Conservation (phyloP, 2,329 filamentous ascomycete genomes). For the Diaporthe vaccinii region DNA sequence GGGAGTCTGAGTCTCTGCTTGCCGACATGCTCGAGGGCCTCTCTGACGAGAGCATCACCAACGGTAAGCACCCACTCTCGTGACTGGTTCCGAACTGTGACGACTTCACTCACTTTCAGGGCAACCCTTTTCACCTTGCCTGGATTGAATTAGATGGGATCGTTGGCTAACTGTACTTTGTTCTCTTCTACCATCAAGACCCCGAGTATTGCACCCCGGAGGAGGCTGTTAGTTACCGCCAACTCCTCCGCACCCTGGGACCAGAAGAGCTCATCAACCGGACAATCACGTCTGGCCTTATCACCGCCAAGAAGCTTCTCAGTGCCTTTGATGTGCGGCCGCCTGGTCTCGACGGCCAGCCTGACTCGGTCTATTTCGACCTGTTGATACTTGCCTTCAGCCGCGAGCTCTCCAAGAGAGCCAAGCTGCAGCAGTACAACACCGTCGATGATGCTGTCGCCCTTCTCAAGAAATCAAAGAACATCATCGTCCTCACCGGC, state of each 20-base stretch:
- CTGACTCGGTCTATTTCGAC: constrained; percentile 82
- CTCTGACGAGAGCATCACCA: constrained; percentile 61
- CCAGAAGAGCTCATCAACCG: constrained; percentile 81
- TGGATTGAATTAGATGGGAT: background rate
- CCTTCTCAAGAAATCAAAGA: constrained; percentile 79
- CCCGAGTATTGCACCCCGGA: constrained; percentile 73
- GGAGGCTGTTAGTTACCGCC: constrained; percentile 77
- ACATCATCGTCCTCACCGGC: constrained; percentile 94
- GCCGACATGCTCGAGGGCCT: constrained; percentile 73
- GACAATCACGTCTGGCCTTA: constrained; percentile 76
- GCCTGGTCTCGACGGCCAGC: constrained; percentile 76
- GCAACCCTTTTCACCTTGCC: constrained; percentile 24
- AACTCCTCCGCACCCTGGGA: constrained; percentile 81
- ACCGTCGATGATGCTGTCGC: constrained; percentile 87
- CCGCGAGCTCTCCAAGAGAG: constrained; percentile 84
- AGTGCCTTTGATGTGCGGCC: constrained; percentile 87
- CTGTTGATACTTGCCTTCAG: constrained; percentile 83
- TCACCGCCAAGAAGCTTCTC: constrained; percentile 85
- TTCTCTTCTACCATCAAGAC: constrained; percentile 45
- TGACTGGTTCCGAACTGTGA: constrained; percentile 35
- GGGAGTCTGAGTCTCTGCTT: constrained; percentile 75
- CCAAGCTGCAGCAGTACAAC: constrained; percentile 85
- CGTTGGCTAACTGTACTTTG: constrained; percentile 30
- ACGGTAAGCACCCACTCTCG: constrained; percentile 55
- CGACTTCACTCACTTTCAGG: constrained; percentile 27